These are phyloP conservation scores for Hansfordia pulvinata DNA, from an alignment of 2,329 filamentous ascomycete genomes.

Conservation along the genomic window DNA sequence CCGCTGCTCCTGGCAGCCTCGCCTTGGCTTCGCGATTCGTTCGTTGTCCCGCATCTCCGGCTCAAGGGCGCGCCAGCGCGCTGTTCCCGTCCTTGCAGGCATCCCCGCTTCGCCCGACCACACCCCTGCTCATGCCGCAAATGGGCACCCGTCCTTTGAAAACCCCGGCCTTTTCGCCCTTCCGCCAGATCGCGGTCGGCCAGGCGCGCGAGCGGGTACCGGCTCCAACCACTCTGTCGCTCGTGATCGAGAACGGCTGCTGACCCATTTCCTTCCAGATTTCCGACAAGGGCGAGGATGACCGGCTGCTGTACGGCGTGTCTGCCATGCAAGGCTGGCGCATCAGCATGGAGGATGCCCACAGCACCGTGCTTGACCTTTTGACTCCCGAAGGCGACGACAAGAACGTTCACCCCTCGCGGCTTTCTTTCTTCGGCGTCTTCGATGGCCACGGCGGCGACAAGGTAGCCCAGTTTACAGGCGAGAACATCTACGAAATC, in stretches of 20 bases:
- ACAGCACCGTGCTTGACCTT: slow-evolving; percentile 80
- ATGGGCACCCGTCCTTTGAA: too few relatives aligned
- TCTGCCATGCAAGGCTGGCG: slow-evolving; percentile 99
- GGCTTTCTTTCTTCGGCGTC: slow-evolving; percentile 91
- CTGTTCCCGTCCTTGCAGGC: too few relatives aligned
- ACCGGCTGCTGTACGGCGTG: slow-evolving; percentile 81
- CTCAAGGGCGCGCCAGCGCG: too few relatives aligned
- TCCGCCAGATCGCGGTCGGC: too few relatives aligned
- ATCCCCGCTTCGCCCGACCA: too few relatives aligned
- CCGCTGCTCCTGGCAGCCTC: too few relatives aligned
- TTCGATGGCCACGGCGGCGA: slow-evolving; percentile 97
- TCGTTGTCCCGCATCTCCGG: too few relatives aligned
- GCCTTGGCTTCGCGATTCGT: too few relatives aligned
- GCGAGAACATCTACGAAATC: slow-evolving; percentile 87
- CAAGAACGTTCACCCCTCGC: slow-evolving; percentile 51
- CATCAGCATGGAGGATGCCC: slow-evolving; percentile 98
- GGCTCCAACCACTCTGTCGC: not conserved
- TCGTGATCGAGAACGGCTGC: slow-evolving; percentile 4
- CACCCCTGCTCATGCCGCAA: too few relatives aligned
- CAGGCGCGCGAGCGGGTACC: too few relatives aligned
- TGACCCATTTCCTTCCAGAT: slow-evolving; percentile 37
- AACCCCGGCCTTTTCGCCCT: too few relatives aligned
- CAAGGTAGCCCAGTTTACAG: slow-evolving; percentile 87
- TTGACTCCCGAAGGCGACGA: slow-evolving; percentile 42
- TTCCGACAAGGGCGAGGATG: slow-evolving; percentile 85